Evolutionary conservation across 2,329 filamentous ascomycete genomes (phyloP).

Genomic region (Colletotrichum chrysophilum): DNA sequence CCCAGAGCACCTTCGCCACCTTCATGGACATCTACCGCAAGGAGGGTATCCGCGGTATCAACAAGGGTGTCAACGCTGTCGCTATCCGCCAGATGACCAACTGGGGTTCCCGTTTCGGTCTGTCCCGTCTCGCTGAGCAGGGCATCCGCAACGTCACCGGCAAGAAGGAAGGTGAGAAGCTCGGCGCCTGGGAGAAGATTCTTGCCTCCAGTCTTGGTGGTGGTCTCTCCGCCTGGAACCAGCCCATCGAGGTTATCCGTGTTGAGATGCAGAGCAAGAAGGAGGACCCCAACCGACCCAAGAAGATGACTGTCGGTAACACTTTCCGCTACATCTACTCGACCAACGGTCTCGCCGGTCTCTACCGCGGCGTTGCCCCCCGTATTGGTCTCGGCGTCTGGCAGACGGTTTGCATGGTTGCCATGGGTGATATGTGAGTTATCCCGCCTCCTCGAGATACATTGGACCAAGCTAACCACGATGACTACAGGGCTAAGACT

Average conservation of each 20-base stretch:
- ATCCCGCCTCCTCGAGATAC: neutral
- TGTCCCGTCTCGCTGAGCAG: constrained; percentile 88
- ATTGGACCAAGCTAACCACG: constrained; percentile 27
- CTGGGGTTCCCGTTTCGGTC: constrained; percentile 96
- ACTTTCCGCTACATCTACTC: constrained; percentile 87
- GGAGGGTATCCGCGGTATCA: constrained; percentile 95
- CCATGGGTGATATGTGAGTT: constrained; percentile 93
- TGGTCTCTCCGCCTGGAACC: constrained; percentile 97
- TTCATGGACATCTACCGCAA: constrained; percentile 97
- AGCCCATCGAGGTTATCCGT: constrained; percentile 99
- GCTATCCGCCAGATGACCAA: constrained; percentile 99
- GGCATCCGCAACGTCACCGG: constrained; percentile 80
- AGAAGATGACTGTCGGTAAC: constrained; percentile 98
- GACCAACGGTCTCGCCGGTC: constrained; percentile 85
- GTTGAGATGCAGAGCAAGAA: constrained; percentile 99
- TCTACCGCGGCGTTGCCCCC: constrained; percentile 95
- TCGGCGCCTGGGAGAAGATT: constrained; percentile 86
- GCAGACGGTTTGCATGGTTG: constrained; percentile 99
- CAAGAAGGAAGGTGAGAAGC: constrained; percentile 82
- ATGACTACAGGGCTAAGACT: constrained; percentile 61
- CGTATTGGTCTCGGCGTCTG: constrained; percentile 95
- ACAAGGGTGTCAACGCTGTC: constrained; percentile 98
- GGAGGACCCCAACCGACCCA: constrained; percentile 94
- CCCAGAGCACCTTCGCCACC: constrained; percentile 88
- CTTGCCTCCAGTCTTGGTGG: constrained; percentile 85